Evolutionary conservation across 2,329 filamentous ascomycete genomes (phyloP).

Genomic region (Ceratocystis alfenasii): DNA sequence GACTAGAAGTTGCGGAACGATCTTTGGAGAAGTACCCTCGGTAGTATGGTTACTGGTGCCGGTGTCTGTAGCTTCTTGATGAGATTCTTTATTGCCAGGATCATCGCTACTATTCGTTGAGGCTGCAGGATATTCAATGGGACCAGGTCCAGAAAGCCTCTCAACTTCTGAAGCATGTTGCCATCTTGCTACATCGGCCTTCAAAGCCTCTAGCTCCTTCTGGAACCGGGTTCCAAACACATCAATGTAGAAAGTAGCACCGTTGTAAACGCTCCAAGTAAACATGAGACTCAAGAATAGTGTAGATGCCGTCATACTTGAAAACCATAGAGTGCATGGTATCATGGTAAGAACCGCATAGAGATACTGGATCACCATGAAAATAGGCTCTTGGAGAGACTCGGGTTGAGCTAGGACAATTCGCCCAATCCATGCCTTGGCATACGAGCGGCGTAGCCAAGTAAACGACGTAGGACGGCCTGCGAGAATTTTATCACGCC

Average conservation of each 20-base stretch:
- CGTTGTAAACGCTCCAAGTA: conserved; percentile 90
- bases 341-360: conserved; percentile 91
- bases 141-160: conserved; percentile 15
- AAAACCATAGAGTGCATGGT: conserved; percentile 91
- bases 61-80: background rate
- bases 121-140: background rate
- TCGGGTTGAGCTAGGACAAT: conserved; percentile 68
- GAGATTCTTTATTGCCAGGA: background rate
- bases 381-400: conserved; percentile 69
- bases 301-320: conserved; percentile 68
- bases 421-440: conserved; percentile 77
- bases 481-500: conserved; percentile 90
- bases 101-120: background rate
- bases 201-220: conserved; percentile 83
- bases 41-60: background rate
- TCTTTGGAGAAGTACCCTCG: conserved; percentile 3
- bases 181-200: conserved; percentile 80
- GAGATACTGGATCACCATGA: conserved; percentile 89
- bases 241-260: conserved; percentile 95
- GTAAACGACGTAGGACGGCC: conserved; percentile 94
- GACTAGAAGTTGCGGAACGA: conserved; percentile 3
- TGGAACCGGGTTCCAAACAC: conserved; percentile 95
- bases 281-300: conserved; percentile 73
- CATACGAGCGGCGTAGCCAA: conserved; percentile 86
- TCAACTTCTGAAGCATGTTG: conserved; percentile 48